Percentiles rank a stretch among this genome's conserved stretches.
Conservation (phyloP, 2,329 filamentous ascomycete genomes). For the Pleoardoris graminearum region DNA sequence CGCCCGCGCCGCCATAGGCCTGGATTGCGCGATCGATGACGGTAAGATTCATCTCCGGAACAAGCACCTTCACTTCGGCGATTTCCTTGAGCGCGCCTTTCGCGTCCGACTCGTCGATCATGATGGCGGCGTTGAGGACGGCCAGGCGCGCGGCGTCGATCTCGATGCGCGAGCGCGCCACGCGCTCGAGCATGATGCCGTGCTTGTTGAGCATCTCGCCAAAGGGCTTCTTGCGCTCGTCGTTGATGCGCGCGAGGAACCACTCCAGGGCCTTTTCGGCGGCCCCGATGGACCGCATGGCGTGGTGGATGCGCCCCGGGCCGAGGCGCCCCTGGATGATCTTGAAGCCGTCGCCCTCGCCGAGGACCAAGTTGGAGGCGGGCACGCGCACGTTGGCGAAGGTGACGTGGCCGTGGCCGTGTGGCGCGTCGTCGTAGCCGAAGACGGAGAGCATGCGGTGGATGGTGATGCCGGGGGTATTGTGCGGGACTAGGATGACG, state of each 20-base stretch:
- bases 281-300: constrained; percentile 91
- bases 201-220: constrained; percentile 85
- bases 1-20: constrained; percentile 85
- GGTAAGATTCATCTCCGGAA: constrained; percentile 77
- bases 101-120: constrained; percentile 86
- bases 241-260: constrained; percentile 93
- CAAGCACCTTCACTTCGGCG: constrained; percentile 90
- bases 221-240: constrained; percentile 87
- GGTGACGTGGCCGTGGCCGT: constrained; percentile 90
- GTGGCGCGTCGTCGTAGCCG: constrained; percentile 96
- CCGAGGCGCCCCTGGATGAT: constrained; percentile 97
- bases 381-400: constrained; percentile 93
- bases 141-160: constrained; percentile 89
- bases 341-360: constrained; percentile 93
- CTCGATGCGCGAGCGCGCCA: constrained; percentile 88
- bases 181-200: constrained; percentile 93
- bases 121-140: constrained; percentile 91
- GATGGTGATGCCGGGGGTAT: constrained; percentile 83
- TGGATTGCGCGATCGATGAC: constrained; percentile 96
- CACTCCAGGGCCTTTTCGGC: constrained; percentile 91
- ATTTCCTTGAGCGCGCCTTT: constrained; percentile 93
- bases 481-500: constrained; percentile 83
- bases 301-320: constrained; percentile 95
- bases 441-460: constrained; percentile 93
- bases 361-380: constrained; percentile 80